Percentiles rank a stretch among this genome's conserved stretches.
phyloP scores from a whole-genome alignment of 1,139 yeast genomes.

The Scheffersomyces cryptocercus region DNA sequence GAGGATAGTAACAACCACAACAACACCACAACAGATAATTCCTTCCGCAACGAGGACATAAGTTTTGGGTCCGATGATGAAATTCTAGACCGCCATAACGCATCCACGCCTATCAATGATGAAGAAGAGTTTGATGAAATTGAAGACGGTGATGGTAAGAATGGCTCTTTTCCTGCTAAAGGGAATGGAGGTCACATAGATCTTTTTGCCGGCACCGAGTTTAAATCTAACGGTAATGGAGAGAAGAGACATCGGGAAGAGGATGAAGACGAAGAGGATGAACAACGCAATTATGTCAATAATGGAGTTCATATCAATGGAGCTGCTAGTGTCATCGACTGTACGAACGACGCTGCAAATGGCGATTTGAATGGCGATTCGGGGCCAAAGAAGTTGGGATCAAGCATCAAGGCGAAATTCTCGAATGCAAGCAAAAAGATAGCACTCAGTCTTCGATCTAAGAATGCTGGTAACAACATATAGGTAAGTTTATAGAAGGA shows the following conservation, averaged over 20 bases:
- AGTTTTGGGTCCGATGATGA: conserved; percentile 27
- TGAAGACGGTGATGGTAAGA: conserved; percentile 9
- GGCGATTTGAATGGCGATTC: conserved; percentile 5
- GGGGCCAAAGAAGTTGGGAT: neutral
- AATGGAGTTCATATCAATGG: neutral
- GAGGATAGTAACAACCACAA: conserved; percentile 9
- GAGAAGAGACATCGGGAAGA: conserved; percentile 22
- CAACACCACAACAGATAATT: neutral
- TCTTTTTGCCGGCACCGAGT: neutral
- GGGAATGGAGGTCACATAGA: neutral
- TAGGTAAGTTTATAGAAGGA: too few relatives aligned
- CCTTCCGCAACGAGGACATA: conserved; percentile 8
- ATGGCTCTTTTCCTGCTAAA: neutral
- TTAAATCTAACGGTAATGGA: conserved; percentile 2
- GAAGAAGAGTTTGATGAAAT: conserved; percentile 12
- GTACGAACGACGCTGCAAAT: conserved; percentile 3
- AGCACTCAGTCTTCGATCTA: conserved; percentile 2
- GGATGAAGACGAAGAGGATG: conserved; percentile 10
- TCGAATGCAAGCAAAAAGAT: conserved; percentile 5
- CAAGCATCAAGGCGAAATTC: neutral
- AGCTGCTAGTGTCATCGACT: neutral
- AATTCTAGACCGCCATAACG: conserved; percentile 19
- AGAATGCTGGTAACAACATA: neutral
- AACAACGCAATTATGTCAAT: neutral
- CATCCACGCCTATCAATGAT: conserved; percentile 29